Evolutionary conservation across 768 basidiomycete genomes (phyloP), one percentile per base, ranked within the genome.

Genomic region (Rhizopogon sp.): DNA sequence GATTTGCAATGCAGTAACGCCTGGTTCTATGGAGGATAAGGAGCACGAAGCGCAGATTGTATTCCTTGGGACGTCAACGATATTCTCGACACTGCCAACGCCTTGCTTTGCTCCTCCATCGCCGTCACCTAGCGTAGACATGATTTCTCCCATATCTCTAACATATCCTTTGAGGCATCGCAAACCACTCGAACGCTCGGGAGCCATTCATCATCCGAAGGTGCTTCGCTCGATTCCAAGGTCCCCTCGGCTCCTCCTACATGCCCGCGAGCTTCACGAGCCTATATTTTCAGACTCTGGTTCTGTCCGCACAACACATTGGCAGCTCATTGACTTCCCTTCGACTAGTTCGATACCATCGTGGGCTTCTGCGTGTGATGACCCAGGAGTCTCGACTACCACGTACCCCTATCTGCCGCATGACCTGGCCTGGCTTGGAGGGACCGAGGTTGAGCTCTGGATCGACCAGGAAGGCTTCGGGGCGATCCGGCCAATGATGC

Each of bases 381-480:
- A 25, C 25, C 25, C 25, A 25, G 25, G 25, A 3, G 25, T 25
- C 25, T 20, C 33, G 28, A 13, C 47, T 46, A 60, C 40, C 51
- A 53, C 45, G 41, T 50, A 58, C 16, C 53, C 60, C 6, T 56
- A 49, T n/a, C 70, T 75, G 28, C 78, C 76, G 0, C 57, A 64
- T 28, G 66, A 74, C 40, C 66, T 82, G 2, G 62, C 68, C 3
- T 87, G 85, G 84, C 74, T 88, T 10, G 74, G 76, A 58, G 73
- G 75, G 40, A 72, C 76, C 29, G 70, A 69, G 40, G 66, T 92
- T 31, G 81, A 87, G 54, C 70, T 93, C 35, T 79, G 83, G 67
- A 84, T 93, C 25, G 92, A 93, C 64, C 92, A 93, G 66, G 92
- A 93, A 71, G 86, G 88, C 3, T 90, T 90, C 62, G 81, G 90